Conservation (phyloP, 345 rosid genomes). For the Pistacia vera region DNA sequence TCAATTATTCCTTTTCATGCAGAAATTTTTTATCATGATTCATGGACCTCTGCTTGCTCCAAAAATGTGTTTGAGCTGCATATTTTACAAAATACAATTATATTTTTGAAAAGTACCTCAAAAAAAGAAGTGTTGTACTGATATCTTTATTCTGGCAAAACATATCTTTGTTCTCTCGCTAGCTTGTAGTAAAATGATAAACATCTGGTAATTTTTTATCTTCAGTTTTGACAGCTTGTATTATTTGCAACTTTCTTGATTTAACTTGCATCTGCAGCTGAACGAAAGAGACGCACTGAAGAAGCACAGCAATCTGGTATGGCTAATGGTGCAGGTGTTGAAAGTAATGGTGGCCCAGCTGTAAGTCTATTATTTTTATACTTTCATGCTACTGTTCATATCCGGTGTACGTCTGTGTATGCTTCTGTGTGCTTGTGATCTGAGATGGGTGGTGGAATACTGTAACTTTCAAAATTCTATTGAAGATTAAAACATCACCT, state of each 20-base stretch:
- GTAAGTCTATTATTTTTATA: conserved; percentile 42
- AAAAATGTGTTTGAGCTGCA: background rate
- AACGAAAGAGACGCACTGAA: conserved; percentile 73
- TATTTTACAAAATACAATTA: background rate
- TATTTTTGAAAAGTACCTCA: background rate
- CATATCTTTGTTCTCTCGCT: background rate
- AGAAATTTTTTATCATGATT: background rate
- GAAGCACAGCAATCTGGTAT: conserved; percentile 58
- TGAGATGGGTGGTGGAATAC: background rate
- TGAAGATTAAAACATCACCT: no score
- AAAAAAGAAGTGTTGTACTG: background rate
- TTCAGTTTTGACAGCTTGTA: background rate
- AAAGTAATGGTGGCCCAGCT: conserved; percentile 50
- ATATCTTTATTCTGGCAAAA: background rate
- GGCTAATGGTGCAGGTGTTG: conserved; percentile 60
- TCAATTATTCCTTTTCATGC: background rate
- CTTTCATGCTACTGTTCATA: no score
- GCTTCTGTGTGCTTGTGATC: no score
- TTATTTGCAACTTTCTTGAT: conserved; percentile 9
- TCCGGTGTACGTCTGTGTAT: no score
- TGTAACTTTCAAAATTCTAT: background rate
- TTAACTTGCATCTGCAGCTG: conserved; percentile 51
- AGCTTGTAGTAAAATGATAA: background rate
- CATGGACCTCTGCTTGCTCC: background rate
- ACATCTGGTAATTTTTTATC: background rate